Base-by-base conservation (phyloP, 176 grass and related monocot species). In the Eremochloa ophiuroides region DNA sequence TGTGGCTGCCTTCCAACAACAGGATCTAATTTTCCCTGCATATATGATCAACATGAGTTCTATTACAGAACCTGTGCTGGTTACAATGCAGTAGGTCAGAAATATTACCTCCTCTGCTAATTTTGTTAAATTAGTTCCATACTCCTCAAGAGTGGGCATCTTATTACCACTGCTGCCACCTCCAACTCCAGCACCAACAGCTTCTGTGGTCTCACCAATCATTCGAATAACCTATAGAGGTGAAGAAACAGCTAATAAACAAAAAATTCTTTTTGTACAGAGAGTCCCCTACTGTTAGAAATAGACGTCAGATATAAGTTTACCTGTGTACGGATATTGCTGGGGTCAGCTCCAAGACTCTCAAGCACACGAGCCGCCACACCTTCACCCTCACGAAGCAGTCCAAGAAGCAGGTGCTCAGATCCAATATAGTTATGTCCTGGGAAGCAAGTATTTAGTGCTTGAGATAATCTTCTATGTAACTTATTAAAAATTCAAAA, bases 81-180 rank as follows among this genome's bases (percentile, higher is more conserved):
- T 67, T 68, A 30, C 35, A 51, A 62, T 27, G 22, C 16, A 44
- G 29, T 56, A 69, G n/a, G 29, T 47, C 35, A 60, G 39, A 88
- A 75, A 71, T 29, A 77, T 72, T 89, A 97, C 95, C 92, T 98
- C 95, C 71, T 98, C 90, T 44, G 95, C 95, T 80, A 98, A 77
- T 81, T 94, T 93, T 58, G 95, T 98, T 81, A 98, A 85, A 87
- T 98, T 94, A 37, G 95, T 98, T 40, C 95, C 95, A 35, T 98
- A 94, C 71, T 94, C 95, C 82, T 98, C 95, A n/a, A 98, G 92
- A 55, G 92, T 98, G 58, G 95, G 95, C 95, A 94, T 98, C 63
- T 98, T 98, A 69, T 94, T 90, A 39, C 86, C 84, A 84, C 92
- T 98, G 69, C 77, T 92, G 76, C 92, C 95, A 83, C 95, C 95